phyloP scores from a whole-genome alignment of 2,329 filamentous ascomycete species.

The Fusarium xyrophilum region DNA sequence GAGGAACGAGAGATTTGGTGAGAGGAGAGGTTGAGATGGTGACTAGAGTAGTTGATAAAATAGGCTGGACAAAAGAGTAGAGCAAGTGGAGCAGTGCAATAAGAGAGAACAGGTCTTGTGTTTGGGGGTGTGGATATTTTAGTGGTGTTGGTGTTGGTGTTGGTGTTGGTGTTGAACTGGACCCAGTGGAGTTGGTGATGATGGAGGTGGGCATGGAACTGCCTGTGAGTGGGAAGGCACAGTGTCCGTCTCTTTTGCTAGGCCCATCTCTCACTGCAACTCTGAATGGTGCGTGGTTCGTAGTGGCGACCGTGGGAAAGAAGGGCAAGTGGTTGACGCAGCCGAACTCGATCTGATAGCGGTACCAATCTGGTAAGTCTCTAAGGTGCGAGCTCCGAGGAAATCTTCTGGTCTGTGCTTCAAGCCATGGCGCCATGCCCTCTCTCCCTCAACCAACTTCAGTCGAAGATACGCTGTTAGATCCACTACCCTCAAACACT shows the following conservation, averaged over 20 bases:
- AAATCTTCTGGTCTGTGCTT: conserved; percentile 15
- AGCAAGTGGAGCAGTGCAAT: conserved; percentile 36
- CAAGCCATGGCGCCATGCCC: conserved; percentile 25
- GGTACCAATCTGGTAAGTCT: conserved; percentile 19
- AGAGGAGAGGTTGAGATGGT: conserved; percentile 31
- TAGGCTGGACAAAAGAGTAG: conserved; percentile 33
- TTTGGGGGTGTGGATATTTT: conserved; percentile 37
- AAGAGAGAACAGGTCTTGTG: conserved; percentile 38
- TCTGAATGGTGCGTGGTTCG: conserved; percentile 10
- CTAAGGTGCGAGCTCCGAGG: conserved; percentile 13
- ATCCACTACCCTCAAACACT: conserved; percentile 1
- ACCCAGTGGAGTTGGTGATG: conserved; percentile 35
- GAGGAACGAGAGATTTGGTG: conserved; percentile 28
- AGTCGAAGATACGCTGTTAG: conserved; percentile 9
- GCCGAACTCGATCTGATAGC: conserved; percentile 4
- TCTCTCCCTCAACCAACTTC: conserved; percentile 11
- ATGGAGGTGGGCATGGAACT: conserved; percentile 37
- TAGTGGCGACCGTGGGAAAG: conserved; percentile 10
- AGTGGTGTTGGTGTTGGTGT: conserved; percentile 30
- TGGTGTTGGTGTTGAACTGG: conserved; percentile 26
- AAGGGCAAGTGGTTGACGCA: background rate
- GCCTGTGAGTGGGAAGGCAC: conserved; percentile 25
- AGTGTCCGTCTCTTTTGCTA: conserved; percentile 10
- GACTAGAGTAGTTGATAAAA: conserved; percentile 28
- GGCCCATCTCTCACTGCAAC: background rate